Evolutionary conservation across 2,329 filamentous ascomycete genomes (phyloP).

Genomic region (Aspergillus niger): DNA sequence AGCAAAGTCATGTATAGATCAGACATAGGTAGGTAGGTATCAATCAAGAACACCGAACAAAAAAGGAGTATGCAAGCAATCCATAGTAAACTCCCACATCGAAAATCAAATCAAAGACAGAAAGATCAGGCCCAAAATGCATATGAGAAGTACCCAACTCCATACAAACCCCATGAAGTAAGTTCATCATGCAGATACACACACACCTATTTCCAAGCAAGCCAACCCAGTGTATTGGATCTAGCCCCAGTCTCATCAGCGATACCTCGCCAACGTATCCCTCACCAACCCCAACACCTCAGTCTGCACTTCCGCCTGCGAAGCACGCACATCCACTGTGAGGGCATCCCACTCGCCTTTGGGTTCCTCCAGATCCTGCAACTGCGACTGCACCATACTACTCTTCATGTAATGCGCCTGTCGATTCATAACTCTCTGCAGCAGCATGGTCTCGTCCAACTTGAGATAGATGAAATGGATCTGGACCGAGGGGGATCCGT

Average conservation of each 20-base stretch:
- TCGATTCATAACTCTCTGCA: constrained; percentile 72
- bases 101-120: no score
- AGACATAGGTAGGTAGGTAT: constrained; percentile 1
- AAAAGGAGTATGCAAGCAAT: no score
- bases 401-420: constrained; percentile 94
- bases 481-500: constrained; percentile 70
- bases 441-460: constrained; percentile 72
- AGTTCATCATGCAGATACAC: not conserved
- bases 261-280: constrained; percentile 54
- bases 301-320: constrained; percentile 59
- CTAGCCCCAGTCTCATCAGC: constrained; percentile 8
- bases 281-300: constrained; percentile 62
- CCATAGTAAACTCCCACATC: no score
- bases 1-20: not conserved
- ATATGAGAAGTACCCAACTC: no score
- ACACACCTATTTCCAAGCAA: no score
- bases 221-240: no score
- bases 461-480: constrained; percentile 93
- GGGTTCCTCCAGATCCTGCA: constrained; percentile 83
- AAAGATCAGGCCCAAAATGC: no score
- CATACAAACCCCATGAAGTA: not conserved
- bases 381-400: constrained; percentile 91
- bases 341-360: constrained; percentile 72
- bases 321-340: constrained; percentile 62
- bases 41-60: not conserved